Evolutionary conservation across 352 stramenopile species (phyloP).

Genomic region (Phytophthora tentaculata): DNA sequence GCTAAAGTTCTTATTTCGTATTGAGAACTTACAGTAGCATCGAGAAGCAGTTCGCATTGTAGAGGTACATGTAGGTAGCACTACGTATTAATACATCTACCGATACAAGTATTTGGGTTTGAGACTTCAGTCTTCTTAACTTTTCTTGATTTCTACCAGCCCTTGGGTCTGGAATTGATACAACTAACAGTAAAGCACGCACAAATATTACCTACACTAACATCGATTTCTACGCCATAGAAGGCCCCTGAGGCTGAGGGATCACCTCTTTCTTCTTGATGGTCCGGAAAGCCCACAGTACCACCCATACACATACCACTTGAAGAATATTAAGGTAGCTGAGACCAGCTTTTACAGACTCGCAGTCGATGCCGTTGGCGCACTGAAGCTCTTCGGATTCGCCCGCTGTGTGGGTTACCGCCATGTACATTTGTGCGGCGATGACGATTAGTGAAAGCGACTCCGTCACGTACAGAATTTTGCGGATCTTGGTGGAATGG

Average conservation of each 20-base stretch:
- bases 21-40: too few species aligned
- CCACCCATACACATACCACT: conserved; percentile 43
- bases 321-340: conserved; percentile 50
- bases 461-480: conserved; percentile 39
- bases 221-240: conserved; percentile 21
- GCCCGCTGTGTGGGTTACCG: conserved; percentile 32
- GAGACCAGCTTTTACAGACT: conserved; percentile 41
- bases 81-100: too few species aligned
- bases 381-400: conserved; percentile 56
- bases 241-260: conserved; percentile 23
- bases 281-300: conserved; percentile 45
- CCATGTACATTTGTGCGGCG: conserved; percentile 56
- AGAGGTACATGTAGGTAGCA: conserved; percentile 19
- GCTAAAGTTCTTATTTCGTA: too few species aligned
- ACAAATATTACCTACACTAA: conserved; percentile 19
- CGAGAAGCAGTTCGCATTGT: too few species aligned
- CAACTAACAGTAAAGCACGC: conserved; percentile 7
- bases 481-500: conserved; percentile 42
- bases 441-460: conserved; percentile 37
- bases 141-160: conserved; percentile 15
- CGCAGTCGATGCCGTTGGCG: conserved; percentile 61
- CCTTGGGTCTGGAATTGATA: conserved; percentile 1
- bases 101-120: background rate
- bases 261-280: conserved; percentile 57
- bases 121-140: conserved; percentile 14